These are phyloP conservation scores for Peronospora farinosa DNA, from an alignment of 352 stramenopile genomes.

Conservation along the genomic window DNA sequence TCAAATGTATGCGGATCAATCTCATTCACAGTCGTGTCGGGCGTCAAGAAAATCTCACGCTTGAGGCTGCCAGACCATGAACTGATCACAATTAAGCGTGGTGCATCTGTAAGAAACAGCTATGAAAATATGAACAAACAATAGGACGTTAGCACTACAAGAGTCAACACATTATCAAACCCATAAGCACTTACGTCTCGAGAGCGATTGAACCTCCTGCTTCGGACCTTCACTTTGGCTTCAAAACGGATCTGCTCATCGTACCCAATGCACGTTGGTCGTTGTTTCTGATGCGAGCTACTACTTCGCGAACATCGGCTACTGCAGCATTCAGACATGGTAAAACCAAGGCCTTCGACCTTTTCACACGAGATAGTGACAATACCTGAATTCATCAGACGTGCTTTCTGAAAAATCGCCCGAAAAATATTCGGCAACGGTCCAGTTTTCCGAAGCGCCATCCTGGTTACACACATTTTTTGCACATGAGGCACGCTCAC, in stretches of 20 bases:
- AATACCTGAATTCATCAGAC: conserved; percentile 50
- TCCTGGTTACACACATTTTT: conserved; percentile 31
- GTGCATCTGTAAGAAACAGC: conserved; percentile 66
- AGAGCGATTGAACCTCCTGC: conserved; percentile 73
- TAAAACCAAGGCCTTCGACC: background rate
- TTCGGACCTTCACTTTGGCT: conserved; percentile 69
- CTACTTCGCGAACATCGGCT: conserved; percentile 56
- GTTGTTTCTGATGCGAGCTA: conserved; percentile 48
- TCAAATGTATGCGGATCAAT: conserved; percentile 74
- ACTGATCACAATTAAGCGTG: conserved; percentile 59
- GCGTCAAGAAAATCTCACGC: conserved; percentile 55
- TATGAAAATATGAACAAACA: conserved; percentile 15
- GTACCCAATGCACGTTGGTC: conserved; percentile 50
- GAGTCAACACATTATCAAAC: background rate
- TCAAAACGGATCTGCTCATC: conserved; percentile 69
- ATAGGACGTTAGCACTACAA: conserved; percentile 1
- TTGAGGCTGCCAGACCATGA: conserved; percentile 71
- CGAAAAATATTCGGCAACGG: conserved; percentile 74
- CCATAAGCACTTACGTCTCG: conserved; percentile 37
- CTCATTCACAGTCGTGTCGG: conserved; percentile 60
- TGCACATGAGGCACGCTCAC: conserved; percentile 6
- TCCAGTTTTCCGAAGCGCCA: conserved; percentile 70
- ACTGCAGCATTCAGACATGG: conserved; percentile 4
- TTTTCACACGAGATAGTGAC: background rate
- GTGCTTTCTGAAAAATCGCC: conserved; percentile 77